Evolutionary conservation across 2,329 filamentous ascomycete species (phyloP).

Genomic region (Lithohypha guttulata): DNA sequence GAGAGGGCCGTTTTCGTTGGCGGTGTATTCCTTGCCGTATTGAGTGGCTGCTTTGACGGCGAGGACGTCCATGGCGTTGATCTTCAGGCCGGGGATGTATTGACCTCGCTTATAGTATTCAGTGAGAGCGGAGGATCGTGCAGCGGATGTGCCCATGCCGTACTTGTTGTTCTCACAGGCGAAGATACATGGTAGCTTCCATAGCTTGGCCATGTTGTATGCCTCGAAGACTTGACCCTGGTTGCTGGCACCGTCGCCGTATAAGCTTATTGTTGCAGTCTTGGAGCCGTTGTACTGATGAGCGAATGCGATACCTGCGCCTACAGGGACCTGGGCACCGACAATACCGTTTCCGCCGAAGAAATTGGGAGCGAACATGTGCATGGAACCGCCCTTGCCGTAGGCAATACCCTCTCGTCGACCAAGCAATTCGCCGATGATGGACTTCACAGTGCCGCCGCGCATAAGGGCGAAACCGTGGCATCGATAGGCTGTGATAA

Average conservation of each 20-base stretch:
- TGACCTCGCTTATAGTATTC: constrained; percentile 99
- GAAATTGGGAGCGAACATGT: constrained; percentile 98
- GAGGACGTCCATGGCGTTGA: constrained; percentile 98
- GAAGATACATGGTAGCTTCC: constrained; percentile 91
- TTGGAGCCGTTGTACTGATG: constrained; percentile 86
- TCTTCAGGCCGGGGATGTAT: constrained; percentile 98
- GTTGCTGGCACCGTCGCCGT: constrained; percentile 97
- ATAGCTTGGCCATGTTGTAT: constrained; percentile 99
- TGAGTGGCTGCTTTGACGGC: constrained; percentile 93
- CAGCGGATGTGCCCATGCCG: constrained; percentile 95
- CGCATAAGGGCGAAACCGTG: constrained; percentile 98
- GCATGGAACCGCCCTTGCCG: constrained; percentile 99
- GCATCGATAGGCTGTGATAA: constrained; percentile 98
- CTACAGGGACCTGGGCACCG: constrained; percentile 94
- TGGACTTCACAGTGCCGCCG: constrained; percentile 76
- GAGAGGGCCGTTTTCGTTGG: constrained; percentile 75
- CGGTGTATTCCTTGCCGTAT: constrained; percentile 82
- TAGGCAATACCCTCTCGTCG: constrained; percentile 94
- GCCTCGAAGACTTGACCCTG: constrained; percentile 99
- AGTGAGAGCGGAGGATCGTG: constrained; percentile 86
- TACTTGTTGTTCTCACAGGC: constrained; percentile 99
- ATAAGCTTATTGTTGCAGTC: constrained; percentile 78
- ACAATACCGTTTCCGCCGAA: constrained; percentile 99
- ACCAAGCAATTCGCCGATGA: constrained; percentile 92
- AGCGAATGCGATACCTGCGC: constrained; percentile 90